phyloP scores from a whole-genome alignment of 2,329 filamentous ascomycete species.

The Cladobotryum protrusum region DNA sequence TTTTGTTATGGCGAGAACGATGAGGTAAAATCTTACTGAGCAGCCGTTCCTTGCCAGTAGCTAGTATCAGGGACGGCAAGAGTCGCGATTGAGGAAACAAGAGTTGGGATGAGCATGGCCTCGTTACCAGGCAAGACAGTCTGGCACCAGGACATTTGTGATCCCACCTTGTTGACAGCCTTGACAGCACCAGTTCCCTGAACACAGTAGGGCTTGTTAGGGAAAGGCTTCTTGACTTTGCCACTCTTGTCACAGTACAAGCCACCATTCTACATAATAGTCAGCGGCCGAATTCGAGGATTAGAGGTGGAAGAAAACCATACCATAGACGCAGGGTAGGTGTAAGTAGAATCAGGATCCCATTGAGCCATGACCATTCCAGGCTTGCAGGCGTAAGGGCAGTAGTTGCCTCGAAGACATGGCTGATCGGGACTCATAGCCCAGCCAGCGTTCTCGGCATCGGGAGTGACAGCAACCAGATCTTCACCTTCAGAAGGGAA shows the following conservation, averaged over 20 bases:
- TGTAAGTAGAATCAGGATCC: constrained; percentile 64
- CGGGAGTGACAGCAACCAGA: constrained; percentile 61
- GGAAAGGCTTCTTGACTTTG: constrained; percentile 62
- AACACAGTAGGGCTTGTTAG: constrained; percentile 61
- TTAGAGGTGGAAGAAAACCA: constrained; percentile 22
- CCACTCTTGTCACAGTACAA: constrained; percentile 64
- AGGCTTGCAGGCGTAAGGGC: constrained; percentile 69
- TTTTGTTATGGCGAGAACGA: neutral
- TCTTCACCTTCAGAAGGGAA: constrained; percentile 60
- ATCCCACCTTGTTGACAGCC: constrained; percentile 59
- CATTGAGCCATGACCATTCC: constrained; percentile 75
- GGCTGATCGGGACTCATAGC: constrained; percentile 70
- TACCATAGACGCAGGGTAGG: constrained; percentile 67
- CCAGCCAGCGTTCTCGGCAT: constrained; percentile 63
- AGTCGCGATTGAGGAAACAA: constrained; percentile 49
- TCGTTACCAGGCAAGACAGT: constrained; percentile 74
- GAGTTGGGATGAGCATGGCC: constrained; percentile 76
- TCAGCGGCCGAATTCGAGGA: constrained; percentile 2
- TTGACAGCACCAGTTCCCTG: constrained; percentile 59
- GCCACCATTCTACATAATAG: constrained; percentile 57
- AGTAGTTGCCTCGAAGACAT: constrained; percentile 62
- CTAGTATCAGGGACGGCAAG: constrained; percentile 63
- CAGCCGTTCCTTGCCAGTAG: constrained; percentile 68
- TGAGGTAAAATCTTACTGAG: constrained; percentile 53
- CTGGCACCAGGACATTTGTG: constrained; percentile 66